phyloP scores from a whole-genome alignment of 2,329 filamentous ascomycete genomes.

The Septoria petroselini region DNA sequence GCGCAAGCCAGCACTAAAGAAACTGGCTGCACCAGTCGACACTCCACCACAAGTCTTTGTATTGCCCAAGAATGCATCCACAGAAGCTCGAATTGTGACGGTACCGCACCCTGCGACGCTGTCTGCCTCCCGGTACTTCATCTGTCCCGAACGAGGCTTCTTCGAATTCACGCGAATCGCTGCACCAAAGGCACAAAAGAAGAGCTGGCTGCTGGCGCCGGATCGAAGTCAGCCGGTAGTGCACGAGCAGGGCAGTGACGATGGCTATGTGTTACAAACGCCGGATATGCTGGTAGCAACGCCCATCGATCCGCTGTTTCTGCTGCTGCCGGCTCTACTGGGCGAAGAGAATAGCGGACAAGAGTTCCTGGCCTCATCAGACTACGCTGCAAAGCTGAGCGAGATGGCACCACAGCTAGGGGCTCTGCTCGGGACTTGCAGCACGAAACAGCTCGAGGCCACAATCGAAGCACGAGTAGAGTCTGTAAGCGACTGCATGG shows the following conservation, averaged over 20 bases:
- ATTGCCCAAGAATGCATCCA: conserved; percentile 53
- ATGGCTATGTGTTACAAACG: conserved; percentile 59
- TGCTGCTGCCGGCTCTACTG: conserved; percentile 70
- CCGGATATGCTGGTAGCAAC: conserved; percentile 82
- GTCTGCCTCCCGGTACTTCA: conserved; percentile 53
- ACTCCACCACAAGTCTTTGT: conserved; percentile 56
- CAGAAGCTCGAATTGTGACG: conserved; percentile 54
- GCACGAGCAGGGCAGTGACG: conserved; percentile 18
- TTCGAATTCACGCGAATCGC: conserved; percentile 60
- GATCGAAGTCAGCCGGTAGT: conserved; percentile 13
- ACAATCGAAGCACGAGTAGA: conserved; percentile 54
- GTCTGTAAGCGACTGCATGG: conserved; percentile 73
- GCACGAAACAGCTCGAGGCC: conserved; percentile 45
- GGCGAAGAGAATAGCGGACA: conserved; percentile 21
- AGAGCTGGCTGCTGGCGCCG: conserved; percentile 55
- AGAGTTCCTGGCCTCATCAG: conserved; percentile 61
- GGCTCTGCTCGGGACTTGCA: conserved; percentile 47
- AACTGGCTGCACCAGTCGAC: conserved; percentile 39
- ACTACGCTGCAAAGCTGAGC: conserved; percentile 65
- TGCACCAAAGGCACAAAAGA: conserved; percentile 46
- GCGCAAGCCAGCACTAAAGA: conserved; percentile 20
- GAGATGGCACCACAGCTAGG: conserved; percentile 57
- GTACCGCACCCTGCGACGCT: conserved; percentile 54
- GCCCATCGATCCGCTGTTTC: conserved; percentile 76
- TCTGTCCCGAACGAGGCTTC: conserved; percentile 57